Percentiles rank a stretch among this genome's conserved stretches.
phyloP scores from a whole-genome alignment of 345 rosid genomes.

The thale cress (Arabidopsis thaliana) region TAIR10.1 NC_003076.8:16830001-16830500 shows the following conservation, averaged over 20 bases:
- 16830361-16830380: constrained; percentile 99
- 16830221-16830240: constrained; percentile 78
- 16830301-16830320: constrained; percentile 87
- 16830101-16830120: constrained; percentile 30
- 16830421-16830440: constrained; percentile 85
- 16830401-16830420: constrained; percentile 52
- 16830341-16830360: constrained; percentile 82
- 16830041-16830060: constrained; percentile 30
- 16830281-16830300: constrained; percentile 74
- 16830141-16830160: constrained; percentile 87
- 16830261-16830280: constrained; percentile 73
- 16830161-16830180: constrained; percentile 95
- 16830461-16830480: constrained; percentile 72
- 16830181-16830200: constrained; percentile 97
- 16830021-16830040: constrained; percentile 36
- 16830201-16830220: constrained; percentile 95
- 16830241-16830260: constrained; percentile 76
- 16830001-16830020: constrained; percentile 44
- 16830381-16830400: constrained; percentile 73
- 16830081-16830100: constrained; percentile 32
- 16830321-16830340: constrained; percentile 84
- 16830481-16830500: constrained; percentile 74
- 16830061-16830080: constrained; percentile 24
- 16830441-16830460: constrained; percentile 97
- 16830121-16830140: constrained; percentile 63